Base-by-base conservation (phyloP, 192 early-diverging fungal species). In the Obelidium mucronatum region DNA sequence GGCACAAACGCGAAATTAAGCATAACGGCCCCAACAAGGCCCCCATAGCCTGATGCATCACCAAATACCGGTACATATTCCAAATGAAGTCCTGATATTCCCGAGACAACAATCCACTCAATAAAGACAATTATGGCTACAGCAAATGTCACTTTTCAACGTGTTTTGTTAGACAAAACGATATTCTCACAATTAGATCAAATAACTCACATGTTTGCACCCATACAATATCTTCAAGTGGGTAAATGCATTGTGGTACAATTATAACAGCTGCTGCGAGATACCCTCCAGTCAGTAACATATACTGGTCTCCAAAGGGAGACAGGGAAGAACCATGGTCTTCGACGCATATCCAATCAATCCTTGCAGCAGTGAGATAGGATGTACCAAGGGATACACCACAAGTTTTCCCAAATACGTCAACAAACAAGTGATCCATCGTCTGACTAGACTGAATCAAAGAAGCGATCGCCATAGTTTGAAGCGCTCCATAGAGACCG, bases 401-500 rank as follows among this genome's bases (percentile, higher is more conserved):
- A 42, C 80, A 85, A n/a, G 82, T 68, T 81, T 56, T 77, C 34
- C 74, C 60, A 70, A 85, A 85, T 28, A 85, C 74, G 28, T 81
- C 80, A 3, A 85, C 55, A 52, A 85, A 62, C 26, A 85, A 34
- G 40, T 81, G 82, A 68, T 85, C 84, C 19, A 83, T 67, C n/a
- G 82, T 75, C 77, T 84, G 88, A 22, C 80, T 59, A 24, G 79
- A 76, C 30, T 88, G 55, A 22, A 87, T 80, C 19, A 89, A 83
- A 30, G 69, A 79, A 40, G 79, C 79, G n/a, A 89, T 79, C 22
- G 84, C 82, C 37, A 78, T 78, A 28, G 77, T 40, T 56, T 85
- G 77, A 53, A 89, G 59, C 2, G 86, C 84, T 37, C 82, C 83
- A 69, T 86, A 89, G 26, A 89, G 75, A 1, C 80, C 51, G 28